phyloP scores from a whole-genome alignment of 2,329 filamentous ascomycete genomes.

The Ophiostoma piceae region DNA sequence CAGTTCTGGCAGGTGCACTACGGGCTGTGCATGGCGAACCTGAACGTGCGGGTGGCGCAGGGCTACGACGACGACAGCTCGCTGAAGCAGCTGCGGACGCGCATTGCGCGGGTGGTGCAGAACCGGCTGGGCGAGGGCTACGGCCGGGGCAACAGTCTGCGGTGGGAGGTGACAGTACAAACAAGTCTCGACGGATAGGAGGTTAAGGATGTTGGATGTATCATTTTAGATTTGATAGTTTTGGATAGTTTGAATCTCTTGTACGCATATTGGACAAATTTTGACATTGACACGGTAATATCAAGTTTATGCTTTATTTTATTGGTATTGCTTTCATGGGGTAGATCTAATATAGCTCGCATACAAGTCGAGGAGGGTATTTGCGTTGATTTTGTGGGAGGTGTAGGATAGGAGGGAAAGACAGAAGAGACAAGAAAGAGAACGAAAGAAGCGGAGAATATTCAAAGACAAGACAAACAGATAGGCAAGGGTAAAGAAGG shows the following conservation, averaged over 20 bases:
- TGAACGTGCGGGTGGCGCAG: slow-evolving; percentile 67
- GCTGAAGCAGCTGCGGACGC: slow-evolving; percentile 66
- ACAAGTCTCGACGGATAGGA: slow-evolving; percentile 45
- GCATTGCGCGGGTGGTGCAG: slow-evolving; percentile 71
- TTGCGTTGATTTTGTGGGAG: slow-evolving; percentile 8
- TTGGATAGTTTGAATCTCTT: neutral
- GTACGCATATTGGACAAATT: neutral
- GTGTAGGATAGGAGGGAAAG: neutral
- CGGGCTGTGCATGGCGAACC: slow-evolving; percentile 88
- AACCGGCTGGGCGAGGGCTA: slow-evolving; percentile 85
- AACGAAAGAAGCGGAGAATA: slow-evolving; percentile 11
- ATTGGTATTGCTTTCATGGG: neutral
- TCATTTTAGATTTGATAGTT: neutral
- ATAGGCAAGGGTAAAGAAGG: neutral
- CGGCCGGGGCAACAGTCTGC: slow-evolving; percentile 68
- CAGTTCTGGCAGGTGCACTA: slow-evolving; percentile 99
- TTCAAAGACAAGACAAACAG: slow-evolving; percentile 1
- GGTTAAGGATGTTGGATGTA: neutral
- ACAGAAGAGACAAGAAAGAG: neutral
- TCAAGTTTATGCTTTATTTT: neutral
- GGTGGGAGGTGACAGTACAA: slow-evolving; percentile 92
- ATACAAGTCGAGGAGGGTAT: slow-evolving; percentile 13
- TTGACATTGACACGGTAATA: neutral
- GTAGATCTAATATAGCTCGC: slow-evolving; percentile 15
- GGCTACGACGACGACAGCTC: slow-evolving; percentile 68